Base-by-base conservation (phyloP, 176 grass and related monocot species). In the Carex cristatella region DNA sequence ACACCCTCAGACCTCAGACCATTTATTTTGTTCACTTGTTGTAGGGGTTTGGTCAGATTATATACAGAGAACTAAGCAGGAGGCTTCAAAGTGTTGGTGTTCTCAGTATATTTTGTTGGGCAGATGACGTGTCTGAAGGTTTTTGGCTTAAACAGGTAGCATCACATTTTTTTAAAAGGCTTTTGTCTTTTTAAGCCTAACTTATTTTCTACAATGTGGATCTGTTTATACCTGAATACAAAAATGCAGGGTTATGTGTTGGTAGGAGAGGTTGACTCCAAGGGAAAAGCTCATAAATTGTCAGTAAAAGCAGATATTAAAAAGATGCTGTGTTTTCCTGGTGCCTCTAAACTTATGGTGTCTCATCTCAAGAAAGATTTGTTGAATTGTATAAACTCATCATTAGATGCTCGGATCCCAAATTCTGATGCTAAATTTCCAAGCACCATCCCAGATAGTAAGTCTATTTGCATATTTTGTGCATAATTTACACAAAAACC, bases 121-220 rank as follows among this genome's bases (percentile, higher is more conserved):
- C 90, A 86, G 94, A 97, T 85, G 84, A 88, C 55, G 84, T 86
- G 27, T 97, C 94, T 11, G 88, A 92, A 92, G 90, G 87, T 66
- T 97, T 97, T 94, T 97, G 94, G 94, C 81, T 92, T 84, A 97
- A 97, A 89, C 92, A 97, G 90, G 94, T 88, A 94, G 81, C 32
- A 65, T 79, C 54, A 4, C 73, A 74, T 69, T 55, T 74, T 49
- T 61, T 3, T 23, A 27, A 79, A 64, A 7, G 9, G 13, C 14
- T 1, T 42, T 69, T 83, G 31, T 57, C 40, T 49, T 38, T 13
- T 48, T 27, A 59, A 65, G 53, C 32, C 38, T 81, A 61, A 54
- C 7, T 86, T 57, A 33, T 2, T 56, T 89, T 80, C 58, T 79
- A 85, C 23, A 69, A 7, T 79, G 65, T 69, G 10, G 3, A 5